phyloP scores from a whole-genome alignment of 2,329 filamentous ascomycete genomes.

The Neofusicoccum kwambonambiense region DNA sequence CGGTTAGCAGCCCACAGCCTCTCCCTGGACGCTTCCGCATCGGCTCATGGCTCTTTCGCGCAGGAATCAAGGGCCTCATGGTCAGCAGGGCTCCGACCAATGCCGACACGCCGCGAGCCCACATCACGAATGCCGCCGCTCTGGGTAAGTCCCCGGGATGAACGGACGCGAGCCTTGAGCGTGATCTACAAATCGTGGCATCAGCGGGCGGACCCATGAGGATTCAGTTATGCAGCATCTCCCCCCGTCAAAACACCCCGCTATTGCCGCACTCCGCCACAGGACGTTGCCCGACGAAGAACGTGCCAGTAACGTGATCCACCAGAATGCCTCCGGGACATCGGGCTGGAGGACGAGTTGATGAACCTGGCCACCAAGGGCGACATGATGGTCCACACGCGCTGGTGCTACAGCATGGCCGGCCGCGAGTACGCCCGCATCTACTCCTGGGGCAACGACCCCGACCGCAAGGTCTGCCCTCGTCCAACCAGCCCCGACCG shows the following conservation, averaged over 20 bases:
- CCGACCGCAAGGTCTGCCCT: slow-evolving; percentile 23
- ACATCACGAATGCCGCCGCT: slow-evolving; percentile 61
- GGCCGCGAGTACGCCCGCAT: slow-evolving; percentile 46
- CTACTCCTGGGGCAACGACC: slow-evolving; percentile 45
- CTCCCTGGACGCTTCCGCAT: neutral
- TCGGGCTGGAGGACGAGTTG: slow-evolving; percentile 42
- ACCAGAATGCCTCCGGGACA: slow-evolving; percentile 48
- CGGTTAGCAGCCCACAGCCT: slow-evolving; percentile 31
- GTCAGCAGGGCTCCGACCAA: slow-evolving; percentile 51
- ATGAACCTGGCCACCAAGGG: slow-evolving; percentile 31
- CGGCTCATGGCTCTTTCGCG: neutral
- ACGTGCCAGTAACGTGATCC: too few relatives aligned
- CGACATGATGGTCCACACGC: slow-evolving; percentile 40
- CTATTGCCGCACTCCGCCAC: too few relatives aligned
- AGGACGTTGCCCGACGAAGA: too few relatives aligned
- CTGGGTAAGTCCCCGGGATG: slow-evolving; percentile 34
- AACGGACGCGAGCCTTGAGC: too few relatives aligned
- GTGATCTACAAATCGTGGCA: too few relatives aligned
- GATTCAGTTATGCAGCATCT: too few relatives aligned
- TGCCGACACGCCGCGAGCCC: slow-evolving; percentile 58
- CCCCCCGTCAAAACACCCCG: too few relatives aligned
- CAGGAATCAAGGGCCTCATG: slow-evolving; percentile 54
- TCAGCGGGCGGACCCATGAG: too few relatives aligned
- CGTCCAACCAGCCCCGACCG: too few relatives aligned
- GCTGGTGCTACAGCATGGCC: slow-evolving; percentile 46